Evolutionary conservation across 352 stramenopile genomes (phyloP).

Genomic region (Pythium chondricola): DNA sequence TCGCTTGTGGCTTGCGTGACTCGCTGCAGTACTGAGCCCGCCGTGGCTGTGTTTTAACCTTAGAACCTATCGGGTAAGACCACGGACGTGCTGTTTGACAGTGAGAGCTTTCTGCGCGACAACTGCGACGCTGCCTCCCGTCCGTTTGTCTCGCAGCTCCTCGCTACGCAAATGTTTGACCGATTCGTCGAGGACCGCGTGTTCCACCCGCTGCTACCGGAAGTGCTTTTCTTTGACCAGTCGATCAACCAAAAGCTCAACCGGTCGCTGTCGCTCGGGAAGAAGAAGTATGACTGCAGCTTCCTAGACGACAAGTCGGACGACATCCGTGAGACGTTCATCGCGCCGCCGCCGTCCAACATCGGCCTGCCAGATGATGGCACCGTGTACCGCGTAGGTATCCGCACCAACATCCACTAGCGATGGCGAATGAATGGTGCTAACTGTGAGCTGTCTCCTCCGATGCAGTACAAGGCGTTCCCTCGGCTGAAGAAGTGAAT

Average conservation of each 20-base stretch:
- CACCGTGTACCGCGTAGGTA: conserved; percentile 65
- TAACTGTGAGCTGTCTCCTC: background rate
- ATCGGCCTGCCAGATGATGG: conserved; percentile 74
- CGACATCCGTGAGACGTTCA: conserved; percentile 79
- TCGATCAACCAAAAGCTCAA: conserved; percentile 86
- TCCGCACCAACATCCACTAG: background rate
- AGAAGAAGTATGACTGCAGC: conserved; percentile 80
- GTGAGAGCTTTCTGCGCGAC: conserved; percentile 59
- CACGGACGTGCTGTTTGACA: conserved; percentile 45
- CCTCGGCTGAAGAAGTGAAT: conserved; percentile 73
- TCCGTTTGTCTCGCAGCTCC: conserved; percentile 54
- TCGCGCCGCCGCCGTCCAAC: conserved; percentile 70
- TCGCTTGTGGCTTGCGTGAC: background rate
- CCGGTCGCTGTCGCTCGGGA: conserved; percentile 59
- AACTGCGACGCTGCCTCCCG: conserved; percentile 52
- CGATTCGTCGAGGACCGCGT: conserved; percentile 78
- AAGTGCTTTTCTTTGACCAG: conserved; percentile 83
- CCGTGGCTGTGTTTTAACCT: background rate
- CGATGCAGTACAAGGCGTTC: conserved; percentile 69
- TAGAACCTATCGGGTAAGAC: conserved; percentile 20
- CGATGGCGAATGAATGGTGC: background rate
- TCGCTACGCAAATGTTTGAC: conserved; percentile 80
- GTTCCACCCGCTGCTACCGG: conserved; percentile 48
- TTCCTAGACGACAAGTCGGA: conserved; percentile 76
- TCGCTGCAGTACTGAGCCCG: background rate